phyloP scores from a whole-genome alignment of 441 rosid species.

The Croton setiger region DNA sequence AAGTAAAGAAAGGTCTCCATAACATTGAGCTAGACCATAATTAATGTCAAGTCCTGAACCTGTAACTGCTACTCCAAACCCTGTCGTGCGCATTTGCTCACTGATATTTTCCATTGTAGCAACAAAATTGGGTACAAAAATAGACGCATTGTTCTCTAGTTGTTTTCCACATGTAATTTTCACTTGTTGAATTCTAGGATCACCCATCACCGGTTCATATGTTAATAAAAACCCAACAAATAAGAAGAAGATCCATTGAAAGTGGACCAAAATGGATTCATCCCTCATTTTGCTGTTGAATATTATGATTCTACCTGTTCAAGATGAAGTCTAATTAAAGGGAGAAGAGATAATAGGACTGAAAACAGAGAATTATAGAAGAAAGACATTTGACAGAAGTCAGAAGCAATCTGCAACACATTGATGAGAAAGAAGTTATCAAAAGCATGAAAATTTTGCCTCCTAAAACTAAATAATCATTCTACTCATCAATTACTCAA shows the following conservation, averaged over 20 bases:
- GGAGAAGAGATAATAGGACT: background rate
- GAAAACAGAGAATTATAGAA: background rate
- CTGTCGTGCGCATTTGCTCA: constrained; percentile 46
- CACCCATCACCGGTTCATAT: constrained; percentile 33
- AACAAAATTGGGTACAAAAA: constrained; percentile 70
- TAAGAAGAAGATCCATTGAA: constrained; percentile 14
- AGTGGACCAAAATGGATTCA: background rate
- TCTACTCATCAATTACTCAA: background rate
- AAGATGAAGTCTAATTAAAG: constrained; percentile 3
- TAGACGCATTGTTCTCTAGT: constrained; percentile 55
- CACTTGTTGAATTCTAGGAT: constrained; percentile 55
- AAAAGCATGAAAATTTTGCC: background rate
- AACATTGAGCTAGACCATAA: constrained; percentile 86
- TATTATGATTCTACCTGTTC: constrained; percentile 22
- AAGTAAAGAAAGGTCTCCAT: constrained; percentile 72
- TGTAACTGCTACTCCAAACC: constrained; percentile 54
- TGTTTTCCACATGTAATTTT: constrained; percentile 38
- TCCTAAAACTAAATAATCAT: background rate
- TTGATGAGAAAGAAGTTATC: background rate
- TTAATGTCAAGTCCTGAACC: constrained; percentile 72
- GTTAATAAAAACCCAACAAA: constrained; percentile 22
- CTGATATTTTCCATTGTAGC: constrained; percentile 76
- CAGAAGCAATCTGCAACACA: background rate
- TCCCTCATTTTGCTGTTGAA: constrained; percentile 28
- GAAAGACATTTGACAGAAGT: background rate